phyloP scores from a whole-genome alignment of 768 basidiomycete genomes.

The Macrolepiota albuminosa region DNA sequence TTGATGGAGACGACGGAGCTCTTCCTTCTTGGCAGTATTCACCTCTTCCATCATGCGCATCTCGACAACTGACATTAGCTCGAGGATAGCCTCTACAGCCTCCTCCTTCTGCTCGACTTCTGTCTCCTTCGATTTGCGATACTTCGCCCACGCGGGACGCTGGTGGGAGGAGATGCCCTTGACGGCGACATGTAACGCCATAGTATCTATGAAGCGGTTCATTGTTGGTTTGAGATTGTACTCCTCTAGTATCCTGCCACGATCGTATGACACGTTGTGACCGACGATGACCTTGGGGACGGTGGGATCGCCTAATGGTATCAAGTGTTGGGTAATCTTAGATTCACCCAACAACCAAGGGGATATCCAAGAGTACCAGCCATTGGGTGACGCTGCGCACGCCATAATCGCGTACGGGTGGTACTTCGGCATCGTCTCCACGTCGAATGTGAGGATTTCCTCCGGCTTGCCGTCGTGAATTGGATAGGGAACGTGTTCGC shows the following conservation, averaged over 20 bases:
- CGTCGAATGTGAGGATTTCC: slow-evolving; percentile 82
- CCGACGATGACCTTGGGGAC: slow-evolving; percentile 72
- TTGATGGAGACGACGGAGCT: slow-evolving; percentile 30
- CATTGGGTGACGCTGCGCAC: slow-evolving; percentile 73
- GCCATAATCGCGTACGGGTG: slow-evolving; percentile 86
- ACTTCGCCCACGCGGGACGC: slow-evolving; percentile 87
- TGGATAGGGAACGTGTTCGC: slow-evolving; percentile 66
- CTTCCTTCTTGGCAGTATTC: slow-evolving; percentile 40
- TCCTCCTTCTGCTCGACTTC: slow-evolving; percentile 54
- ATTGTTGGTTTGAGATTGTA: slow-evolving; percentile 63
- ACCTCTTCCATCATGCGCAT: slow-evolving; percentile 44
- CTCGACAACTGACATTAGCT: slow-evolving; percentile 35
- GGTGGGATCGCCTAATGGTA: slow-evolving; percentile 60
- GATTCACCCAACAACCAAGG: slow-evolving; percentile 81
- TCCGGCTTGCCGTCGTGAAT: slow-evolving; percentile 61
- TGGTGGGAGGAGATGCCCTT: slow-evolving; percentile 94
- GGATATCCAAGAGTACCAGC: slow-evolving; percentile 96
- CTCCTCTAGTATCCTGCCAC: slow-evolving; percentile 78
- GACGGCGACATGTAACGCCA: slow-evolving; percentile 91
- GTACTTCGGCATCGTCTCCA: slow-evolving; percentile 86
- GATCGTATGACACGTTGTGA: slow-evolving; percentile 94
- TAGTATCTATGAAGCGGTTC: slow-evolving; percentile 89
- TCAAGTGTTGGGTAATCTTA: slow-evolving; percentile 55
- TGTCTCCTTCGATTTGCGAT: slow-evolving; percentile 64
- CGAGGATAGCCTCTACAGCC: slow-evolving; percentile 54